Conservation (phyloP, 2,329 filamentous ascomycete genomes). For the Pseudogymnoascus sp. region DNA sequence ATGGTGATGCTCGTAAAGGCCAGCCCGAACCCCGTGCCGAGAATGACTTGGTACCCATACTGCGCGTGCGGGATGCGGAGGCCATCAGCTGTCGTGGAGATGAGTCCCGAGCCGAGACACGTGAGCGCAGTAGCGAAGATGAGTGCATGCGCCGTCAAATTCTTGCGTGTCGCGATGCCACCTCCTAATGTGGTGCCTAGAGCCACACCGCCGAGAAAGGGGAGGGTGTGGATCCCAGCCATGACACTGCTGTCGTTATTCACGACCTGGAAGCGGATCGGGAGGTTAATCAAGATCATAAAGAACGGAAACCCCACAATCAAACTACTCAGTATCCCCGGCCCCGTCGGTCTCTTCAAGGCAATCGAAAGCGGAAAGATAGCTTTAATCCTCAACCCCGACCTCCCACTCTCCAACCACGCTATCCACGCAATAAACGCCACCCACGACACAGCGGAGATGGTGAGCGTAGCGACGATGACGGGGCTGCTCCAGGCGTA, state of each 20-base stretch:
- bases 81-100: constrained; percentile 31
- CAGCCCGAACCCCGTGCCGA: constrained; percentile 51
- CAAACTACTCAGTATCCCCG: constrained; percentile 41
- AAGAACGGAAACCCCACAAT: constrained; percentile 51
- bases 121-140: constrained; percentile 43
- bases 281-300: constrained; percentile 48
- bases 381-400: constrained; percentile 22
- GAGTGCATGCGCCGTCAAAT: constrained; percentile 45
- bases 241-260: constrained; percentile 43
- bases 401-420: constrained; percentile 24
- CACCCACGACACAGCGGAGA: constrained; percentile 31
- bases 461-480: constrained; percentile 36
- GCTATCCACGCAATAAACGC: constrained; percentile 35
- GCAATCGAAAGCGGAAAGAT: neutral
- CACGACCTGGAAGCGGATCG: constrained; percentile 52
- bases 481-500: constrained; percentile 33
- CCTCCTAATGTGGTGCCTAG: constrained; percentile 49
- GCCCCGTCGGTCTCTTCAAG: constrained; percentile 28
- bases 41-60: constrained; percentile 47
- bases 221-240: constrained; percentile 49
- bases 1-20: constrained; percentile 30
- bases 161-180: constrained; percentile 42
- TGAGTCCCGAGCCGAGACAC: constrained; percentile 42
- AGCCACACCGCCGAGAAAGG: constrained; percentile 48
- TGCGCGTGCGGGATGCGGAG: constrained; percentile 11